A percentile compares a stretch with the other conserved stretches of the same genome.
Conservation (phyloP, 495 filamentous ascomycete genomes). For the Mycothermus thermophilus region DNA sequence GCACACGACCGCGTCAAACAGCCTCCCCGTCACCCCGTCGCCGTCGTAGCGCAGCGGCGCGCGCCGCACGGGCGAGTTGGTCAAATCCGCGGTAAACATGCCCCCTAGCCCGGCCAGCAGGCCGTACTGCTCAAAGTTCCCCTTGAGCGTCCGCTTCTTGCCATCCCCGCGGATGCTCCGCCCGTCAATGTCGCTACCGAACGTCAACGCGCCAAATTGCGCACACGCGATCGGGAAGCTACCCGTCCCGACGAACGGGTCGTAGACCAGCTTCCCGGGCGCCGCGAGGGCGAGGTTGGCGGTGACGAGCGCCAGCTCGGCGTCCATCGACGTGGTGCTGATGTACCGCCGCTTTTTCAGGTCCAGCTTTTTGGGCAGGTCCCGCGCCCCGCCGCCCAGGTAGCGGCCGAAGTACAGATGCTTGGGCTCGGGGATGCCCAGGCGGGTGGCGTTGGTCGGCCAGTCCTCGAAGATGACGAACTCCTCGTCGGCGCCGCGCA, state of each 20-base stretch:
- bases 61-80: slow-evolving; percentile 64
- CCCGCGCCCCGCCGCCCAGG: slow-evolving; percentile 47
- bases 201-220: slow-evolving; percentile 69
- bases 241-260: slow-evolving; percentile 91
- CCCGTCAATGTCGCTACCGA: slow-evolving; percentile 88
- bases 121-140: slow-evolving; percentile 81
- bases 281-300: slow-evolving; percentile 77
- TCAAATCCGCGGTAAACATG: slow-evolving; percentile 73
- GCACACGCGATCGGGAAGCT: slow-evolving; percentile 77
- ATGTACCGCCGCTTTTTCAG: slow-evolving; percentile 90
- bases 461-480: slow-evolving; percentile 76
- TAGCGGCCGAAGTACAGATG: slow-evolving; percentile 57
- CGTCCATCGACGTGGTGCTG: slow-evolving; percentile 91
- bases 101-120: slow-evolving; percentile 51
- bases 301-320: slow-evolving; percentile 80
- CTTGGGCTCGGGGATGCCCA: slow-evolving; percentile 37
- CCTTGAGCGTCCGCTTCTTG: slow-evolving; percentile 38
- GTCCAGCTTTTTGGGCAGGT: slow-evolving; percentile 60
- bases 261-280: slow-evolving; percentile 73
- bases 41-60: slow-evolving; percentile 6
- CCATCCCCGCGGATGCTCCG: slow-evolving; percentile 61
- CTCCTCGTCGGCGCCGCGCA: slow-evolving; percentile 56
- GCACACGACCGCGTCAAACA: slow-evolving; percentile 86
- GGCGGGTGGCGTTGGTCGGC: slow-evolving; percentile 33
- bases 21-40: slow-evolving; percentile 25